Evolutionary conservation across 192 early-diverging fungal genomes (phyloP).

Genomic region (Coemansia sp.): DNA sequence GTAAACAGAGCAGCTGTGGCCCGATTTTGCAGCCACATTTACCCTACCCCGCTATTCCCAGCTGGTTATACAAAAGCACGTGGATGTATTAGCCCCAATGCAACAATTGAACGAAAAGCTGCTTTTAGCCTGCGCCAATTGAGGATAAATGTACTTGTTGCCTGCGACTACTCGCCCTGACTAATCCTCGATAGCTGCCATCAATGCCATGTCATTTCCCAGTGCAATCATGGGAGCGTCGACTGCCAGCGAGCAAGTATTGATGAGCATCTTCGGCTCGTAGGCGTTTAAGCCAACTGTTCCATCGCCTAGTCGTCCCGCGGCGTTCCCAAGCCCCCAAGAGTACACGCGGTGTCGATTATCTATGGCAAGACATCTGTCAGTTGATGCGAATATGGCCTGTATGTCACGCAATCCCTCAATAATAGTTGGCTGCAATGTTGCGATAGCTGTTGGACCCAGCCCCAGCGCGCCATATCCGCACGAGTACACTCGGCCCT

Average conservation of each 20-base stretch:
- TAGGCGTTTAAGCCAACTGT: conserved; percentile 8
- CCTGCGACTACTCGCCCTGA: neutral
- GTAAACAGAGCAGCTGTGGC: neutral
- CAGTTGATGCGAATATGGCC: conserved; percentile 60
- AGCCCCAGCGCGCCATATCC: conserved; percentile 68
- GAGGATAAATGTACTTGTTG: neutral
- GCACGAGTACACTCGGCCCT: conserved; percentile 62
- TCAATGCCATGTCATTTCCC: conserved; percentile 45
- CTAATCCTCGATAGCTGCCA: conserved; percentile 1
- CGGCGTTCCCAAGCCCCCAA: conserved; percentile 44
- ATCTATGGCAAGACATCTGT: conserved; percentile 43
- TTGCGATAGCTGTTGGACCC: conserved; percentile 45
- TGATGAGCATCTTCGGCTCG: conserved; percentile 16
- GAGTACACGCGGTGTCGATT: conserved; percentile 17
- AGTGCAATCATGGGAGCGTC: conserved; percentile 27
- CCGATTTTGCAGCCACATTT: neutral
- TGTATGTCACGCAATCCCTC: conserved; percentile 33
- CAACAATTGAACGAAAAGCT: no score
- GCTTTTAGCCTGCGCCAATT: neutral
- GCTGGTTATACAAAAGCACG: neutral
- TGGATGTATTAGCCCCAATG: neutral
- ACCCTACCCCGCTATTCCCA: no score
- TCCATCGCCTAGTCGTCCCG: conserved; percentile 33
- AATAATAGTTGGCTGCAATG: conserved; percentile 52
- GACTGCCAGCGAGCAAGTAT: conserved; percentile 4